Evolutionary conservation across 106 monocot species (phyloP).

Genomic region (Allium cepa): DNA sequence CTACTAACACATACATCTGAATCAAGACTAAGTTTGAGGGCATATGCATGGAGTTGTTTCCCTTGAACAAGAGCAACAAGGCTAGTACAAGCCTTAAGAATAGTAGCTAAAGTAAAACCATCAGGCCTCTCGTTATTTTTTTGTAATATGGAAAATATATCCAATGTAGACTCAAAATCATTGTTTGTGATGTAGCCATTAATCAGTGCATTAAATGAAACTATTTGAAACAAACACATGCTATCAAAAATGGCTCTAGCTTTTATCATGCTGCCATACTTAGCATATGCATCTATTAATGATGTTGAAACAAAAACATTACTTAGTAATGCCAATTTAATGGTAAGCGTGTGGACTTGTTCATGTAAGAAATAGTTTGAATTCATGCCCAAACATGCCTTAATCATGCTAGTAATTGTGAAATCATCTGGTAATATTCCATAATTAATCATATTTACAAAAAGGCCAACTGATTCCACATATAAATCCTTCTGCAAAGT

Average conservation of each 20-base stretch:
- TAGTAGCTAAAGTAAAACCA: conserved; percentile 42
- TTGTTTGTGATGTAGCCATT: conserved; percentile 40
- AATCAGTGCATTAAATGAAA: conserved; percentile 56
- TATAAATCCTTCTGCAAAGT: conserved; percentile 20
- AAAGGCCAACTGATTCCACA: conserved; percentile 30
- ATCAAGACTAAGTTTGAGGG: conserved; percentile 42
- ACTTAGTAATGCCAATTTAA: conserved; percentile 27
- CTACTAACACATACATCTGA: conserved; percentile 50
- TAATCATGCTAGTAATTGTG: conserved; percentile 49
- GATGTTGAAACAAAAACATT: conserved; percentile 54
- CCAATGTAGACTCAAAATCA: conserved; percentile 18
- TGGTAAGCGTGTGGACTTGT: conserved; percentile 36
- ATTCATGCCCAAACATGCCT: conserved; percentile 22
- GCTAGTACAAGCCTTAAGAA: conserved; percentile 56
- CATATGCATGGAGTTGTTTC: conserved; percentile 51
- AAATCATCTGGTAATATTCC: conserved; percentile 44
- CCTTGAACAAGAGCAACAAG: conserved; percentile 33
- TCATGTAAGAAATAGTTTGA: conserved; percentile 16
- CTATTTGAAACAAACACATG: conserved; percentile 41
- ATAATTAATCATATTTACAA: conserved; percentile 31
- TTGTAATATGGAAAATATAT: conserved; percentile 30
- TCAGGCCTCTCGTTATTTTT: conserved; percentile 17
- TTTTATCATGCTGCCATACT: conserved; percentile 30
- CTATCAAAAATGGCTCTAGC: conserved; percentile 27
- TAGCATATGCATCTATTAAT: conserved; percentile 57